A percentile compares a stretch with the other conserved stretches of the same genome.
Conservation (phyloP, 2,329 filamentous ascomycete genomes). For the Dactylellina parvicollis region DNA sequence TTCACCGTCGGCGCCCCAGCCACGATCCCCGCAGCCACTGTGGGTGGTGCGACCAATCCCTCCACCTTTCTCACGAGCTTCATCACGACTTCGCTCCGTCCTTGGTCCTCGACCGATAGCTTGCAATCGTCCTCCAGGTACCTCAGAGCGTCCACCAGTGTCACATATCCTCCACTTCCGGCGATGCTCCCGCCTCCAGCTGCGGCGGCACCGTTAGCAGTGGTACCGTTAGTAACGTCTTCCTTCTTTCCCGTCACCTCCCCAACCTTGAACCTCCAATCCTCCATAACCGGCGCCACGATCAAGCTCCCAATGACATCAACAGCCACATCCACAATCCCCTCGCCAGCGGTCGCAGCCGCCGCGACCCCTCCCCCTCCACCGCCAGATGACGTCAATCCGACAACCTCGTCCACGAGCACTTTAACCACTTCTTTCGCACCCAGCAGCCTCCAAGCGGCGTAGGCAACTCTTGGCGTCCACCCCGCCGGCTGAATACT, state of each 20-base stretch:
- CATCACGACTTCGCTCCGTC: slow-evolving; percentile 37
- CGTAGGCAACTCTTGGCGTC: slow-evolving; percentile 75
- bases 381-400: not conserved
- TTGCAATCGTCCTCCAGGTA: slow-evolving; percentile 52
- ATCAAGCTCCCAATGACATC: slow-evolving; percentile 50
- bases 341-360: not conserved
- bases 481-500: slow-evolving; percentile 72
- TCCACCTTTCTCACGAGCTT: slow-evolving; percentile 50
- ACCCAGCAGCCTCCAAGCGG: slow-evolving; percentile 71
- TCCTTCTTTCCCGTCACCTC: slow-evolving; percentile 50
- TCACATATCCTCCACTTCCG: slow-evolving; percentile 30
- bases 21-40: slow-evolving; percentile 10
- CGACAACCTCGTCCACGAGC: slow-evolving; percentile 45
- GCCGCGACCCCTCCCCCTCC: not conserved
- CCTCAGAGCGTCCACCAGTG: slow-evolving; percentile 46
- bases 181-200: not conserved
- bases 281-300: slow-evolving; percentile 35
- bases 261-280: slow-evolving; percentile 43
- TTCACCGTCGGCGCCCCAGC: slow-evolving; percentile 16
- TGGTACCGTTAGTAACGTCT: not conserved
- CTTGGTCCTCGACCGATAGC: slow-evolving; percentile 39
- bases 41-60: slow-evolving; percentile 21
- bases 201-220: not conserved
- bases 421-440: slow-evolving; percentile 69
- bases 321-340: slow-evolving; percentile 35